phyloP scores from a whole-genome alignment of 345 rosid species.

The Gossypium herbaceum region DNA sequence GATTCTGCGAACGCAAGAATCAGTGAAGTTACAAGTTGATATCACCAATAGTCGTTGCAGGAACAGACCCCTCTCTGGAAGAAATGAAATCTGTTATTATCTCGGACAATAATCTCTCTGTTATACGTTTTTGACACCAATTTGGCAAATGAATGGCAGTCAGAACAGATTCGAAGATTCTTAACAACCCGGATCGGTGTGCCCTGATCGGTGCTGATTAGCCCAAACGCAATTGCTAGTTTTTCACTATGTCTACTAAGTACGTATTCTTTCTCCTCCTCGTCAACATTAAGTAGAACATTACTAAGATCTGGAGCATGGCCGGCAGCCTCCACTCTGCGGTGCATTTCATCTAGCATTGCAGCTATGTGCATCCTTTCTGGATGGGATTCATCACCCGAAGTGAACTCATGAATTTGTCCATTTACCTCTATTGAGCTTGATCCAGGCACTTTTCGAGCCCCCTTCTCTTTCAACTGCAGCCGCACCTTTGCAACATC shows the following conservation, averaged over 20 bases:
- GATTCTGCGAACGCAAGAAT: neutral
- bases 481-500: slow-evolving; percentile 46
- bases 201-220: slow-evolving; percentile 10
- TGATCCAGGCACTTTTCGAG: slow-evolving; percentile 40
- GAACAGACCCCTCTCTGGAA: slow-evolving; percentile 15
- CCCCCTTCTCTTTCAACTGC: slow-evolving; percentile 41
- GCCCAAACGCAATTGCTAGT: slow-evolving; percentile 27
- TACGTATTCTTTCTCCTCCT: slow-evolving; percentile 27
- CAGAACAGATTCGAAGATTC: slow-evolving; percentile 22
- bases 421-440: slow-evolving; percentile 43
- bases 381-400: slow-evolving; percentile 42
- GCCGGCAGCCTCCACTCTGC: slow-evolving; percentile 21
- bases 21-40: neutral
- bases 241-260: slow-evolving; percentile 30
- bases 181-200: slow-evolving; percentile 27
- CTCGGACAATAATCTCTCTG: slow-evolving; percentile 17
- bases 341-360: slow-evolving; percentile 27
- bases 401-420: slow-evolving; percentile 37
- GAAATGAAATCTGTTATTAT: slow-evolving; percentile 18
- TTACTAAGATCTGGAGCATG: slow-evolving; percentile 27
- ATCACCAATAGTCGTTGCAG: slow-evolving; percentile 19
- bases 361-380: slow-evolving; percentile 29
- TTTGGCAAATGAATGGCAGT: slow-evolving; percentile 21
- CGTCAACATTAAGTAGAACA: slow-evolving; percentile 27
- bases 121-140: slow-evolving; percentile 10